Evolutionary conservation across 2,329 filamentous ascomycete species (phyloP).

Genomic region (Colletotrichum abscissum): DNA sequence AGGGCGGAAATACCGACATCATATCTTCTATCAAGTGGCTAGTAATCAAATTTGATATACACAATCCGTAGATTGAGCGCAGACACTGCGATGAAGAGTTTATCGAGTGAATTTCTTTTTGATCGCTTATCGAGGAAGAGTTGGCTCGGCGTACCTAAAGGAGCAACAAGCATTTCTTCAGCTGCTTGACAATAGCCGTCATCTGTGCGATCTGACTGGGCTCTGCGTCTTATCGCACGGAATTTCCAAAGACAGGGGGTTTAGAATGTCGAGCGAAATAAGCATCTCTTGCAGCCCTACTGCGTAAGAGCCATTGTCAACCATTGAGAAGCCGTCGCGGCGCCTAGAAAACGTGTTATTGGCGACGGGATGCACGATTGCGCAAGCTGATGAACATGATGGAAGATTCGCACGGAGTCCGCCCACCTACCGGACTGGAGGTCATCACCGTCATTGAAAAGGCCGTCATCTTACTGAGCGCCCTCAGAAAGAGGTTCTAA

Average conservation of each 20-base stretch:
- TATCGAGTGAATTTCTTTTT: not conserved
- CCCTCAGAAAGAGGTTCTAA: not conserved
- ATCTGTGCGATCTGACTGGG: conserved; percentile 5
- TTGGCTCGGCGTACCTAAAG: not conserved
- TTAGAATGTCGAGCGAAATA: not conserved
- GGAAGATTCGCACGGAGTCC: not conserved
- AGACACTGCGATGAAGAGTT: not conserved
- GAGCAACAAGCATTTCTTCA: conserved; percentile 25
- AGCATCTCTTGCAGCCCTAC: conserved; percentile 22
- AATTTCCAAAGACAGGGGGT: not conserved
- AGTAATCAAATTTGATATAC: not conserved
- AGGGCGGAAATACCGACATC: not conserved
- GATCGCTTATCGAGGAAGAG: not conserved
- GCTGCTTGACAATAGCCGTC: not conserved
- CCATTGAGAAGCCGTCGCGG: not conserved
- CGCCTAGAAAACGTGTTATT: not conserved
- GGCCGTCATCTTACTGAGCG: not conserved
- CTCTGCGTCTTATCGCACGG: not conserved
- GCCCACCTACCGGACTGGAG: not conserved
- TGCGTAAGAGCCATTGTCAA: not conserved
- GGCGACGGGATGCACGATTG: not conserved
- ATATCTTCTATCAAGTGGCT: not conserved
- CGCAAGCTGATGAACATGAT: not conserved
- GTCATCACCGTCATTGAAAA: not conserved
- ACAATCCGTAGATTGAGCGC: not conserved